These are phyloP conservation scores for Prunella vulgaris DNA, from an alignment of 257 asterid genomes.

Conservation along the genomic window DNA sequence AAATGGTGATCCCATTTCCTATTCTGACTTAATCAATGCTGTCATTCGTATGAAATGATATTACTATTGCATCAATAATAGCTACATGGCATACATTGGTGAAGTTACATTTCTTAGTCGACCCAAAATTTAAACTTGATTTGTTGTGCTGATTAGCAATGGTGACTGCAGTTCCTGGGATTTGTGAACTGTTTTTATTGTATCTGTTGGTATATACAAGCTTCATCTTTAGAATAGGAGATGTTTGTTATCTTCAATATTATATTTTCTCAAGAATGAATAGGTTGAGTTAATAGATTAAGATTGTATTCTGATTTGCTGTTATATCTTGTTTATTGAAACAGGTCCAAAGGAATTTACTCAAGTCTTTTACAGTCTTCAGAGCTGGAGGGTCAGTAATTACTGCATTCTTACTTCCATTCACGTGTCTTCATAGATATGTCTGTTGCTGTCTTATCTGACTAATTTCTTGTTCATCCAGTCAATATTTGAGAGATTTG, in stretches of 20 bases:
- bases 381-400: slow-evolving; percentile 86
- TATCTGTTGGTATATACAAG: neutral
- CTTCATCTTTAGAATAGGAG: neutral
- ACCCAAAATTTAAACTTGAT: neutral
- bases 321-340: slow-evolving; percentile 19
- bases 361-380: slow-evolving; percentile 80
- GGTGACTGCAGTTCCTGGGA: neutral
- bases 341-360: slow-evolving; percentile 95
- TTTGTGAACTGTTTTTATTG: neutral
- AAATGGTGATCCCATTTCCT: neutral
- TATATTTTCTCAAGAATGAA: too few species aligned
- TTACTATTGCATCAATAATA: neutral
- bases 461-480: slow-evolving; percentile 23
- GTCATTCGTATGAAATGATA: neutral
- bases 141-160: neutral
- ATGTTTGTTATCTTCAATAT: neutral
- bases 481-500: slow-evolving; percentile 83
- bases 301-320: slow-evolving; percentile 13
- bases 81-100: neutral
- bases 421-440: neutral
- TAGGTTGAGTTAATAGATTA: neutral
- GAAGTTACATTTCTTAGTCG: neutral
- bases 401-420: slow-evolving; percentile 1
- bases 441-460: slow-evolving; percentile 9
- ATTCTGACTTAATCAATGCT: neutral